phyloP scores from a whole-genome alignment of 108 stramenopile genomes.

The Nitzschia inconspicua region DNA sequence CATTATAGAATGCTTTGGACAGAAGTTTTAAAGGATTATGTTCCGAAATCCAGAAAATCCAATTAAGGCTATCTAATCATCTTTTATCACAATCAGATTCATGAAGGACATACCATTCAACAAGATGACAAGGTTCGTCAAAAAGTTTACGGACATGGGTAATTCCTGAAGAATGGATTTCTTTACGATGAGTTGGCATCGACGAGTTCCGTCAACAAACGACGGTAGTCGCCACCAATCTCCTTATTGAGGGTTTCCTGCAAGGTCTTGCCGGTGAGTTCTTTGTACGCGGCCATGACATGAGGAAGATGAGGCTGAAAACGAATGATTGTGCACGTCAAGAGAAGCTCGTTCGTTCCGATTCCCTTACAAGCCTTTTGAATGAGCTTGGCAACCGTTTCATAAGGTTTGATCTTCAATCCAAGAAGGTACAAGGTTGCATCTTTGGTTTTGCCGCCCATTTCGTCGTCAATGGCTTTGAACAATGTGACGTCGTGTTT shows the following conservation, averaged over 20 bases:
- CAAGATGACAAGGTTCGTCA: no score
- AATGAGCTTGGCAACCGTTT: slow-evolving; percentile 55
- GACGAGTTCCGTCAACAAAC: slow-evolving; percentile 38
- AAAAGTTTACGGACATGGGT: no score
- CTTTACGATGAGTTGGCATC: no score
- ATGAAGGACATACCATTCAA: no score
- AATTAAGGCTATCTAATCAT: no score
- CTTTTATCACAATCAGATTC: no score
- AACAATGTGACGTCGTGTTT: slow-evolving; percentile 51
- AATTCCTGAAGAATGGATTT: no score
- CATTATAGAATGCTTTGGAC: no score
- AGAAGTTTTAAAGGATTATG: no score
- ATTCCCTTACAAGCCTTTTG: slow-evolving; percentile 50
- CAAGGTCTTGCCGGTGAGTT: slow-evolving; percentile 40
- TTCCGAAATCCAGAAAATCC: no score
- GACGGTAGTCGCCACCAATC: slow-evolving; percentile 42
- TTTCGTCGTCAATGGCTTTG: slow-evolving; percentile 56
- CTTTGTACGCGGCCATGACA: slow-evolving; percentile 47
- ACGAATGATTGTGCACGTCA: slow-evolving; percentile 51
- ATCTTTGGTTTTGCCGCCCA: slow-evolving; percentile 41
- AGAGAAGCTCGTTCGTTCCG: slow-evolving; percentile 56
- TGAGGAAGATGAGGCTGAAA: slow-evolving; percentile 42
- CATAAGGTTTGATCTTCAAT: slow-evolving; percentile 56
- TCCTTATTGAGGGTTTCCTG: slow-evolving; percentile 43
- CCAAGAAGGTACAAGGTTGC: slow-evolving; percentile 42